A percentile compares a stretch with the other conserved stretches of the same genome.
These are phyloP conservation scores for Chalaropsis thielavioides DNA, from an alignment of 2,329 filamentous ascomycete genomes.

Conservation along the genomic window DNA sequence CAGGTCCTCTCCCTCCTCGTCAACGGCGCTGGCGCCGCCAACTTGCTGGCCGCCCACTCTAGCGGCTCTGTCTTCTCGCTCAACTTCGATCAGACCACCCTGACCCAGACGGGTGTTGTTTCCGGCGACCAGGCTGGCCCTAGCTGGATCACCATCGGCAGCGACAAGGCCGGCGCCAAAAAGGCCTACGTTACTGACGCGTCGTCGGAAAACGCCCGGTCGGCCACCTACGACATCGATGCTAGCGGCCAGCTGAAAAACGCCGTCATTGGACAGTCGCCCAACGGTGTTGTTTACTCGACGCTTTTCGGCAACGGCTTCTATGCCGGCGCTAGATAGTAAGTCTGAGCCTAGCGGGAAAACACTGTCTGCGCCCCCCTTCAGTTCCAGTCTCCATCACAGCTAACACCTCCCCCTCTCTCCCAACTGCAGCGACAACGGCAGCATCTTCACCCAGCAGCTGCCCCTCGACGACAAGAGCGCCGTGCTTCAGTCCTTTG, in stretches of 20 bases:
- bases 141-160: slow-evolving; percentile 19
- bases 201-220: slow-evolving; percentile 24
- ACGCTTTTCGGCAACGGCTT: slow-evolving; percentile 29
- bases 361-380: too few species aligned
- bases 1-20: slow-evolving; percentile 11
- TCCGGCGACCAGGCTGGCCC: slow-evolving; percentile 18
- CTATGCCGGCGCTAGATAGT: slow-evolving; percentile 33
- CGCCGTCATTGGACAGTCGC: slow-evolving; percentile 21
- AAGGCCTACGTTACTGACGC: slow-evolving; percentile 20
- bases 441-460: slow-evolving; percentile 31
- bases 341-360: slow-evolving; percentile 18
- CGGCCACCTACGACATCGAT: slow-evolving; percentile 22
- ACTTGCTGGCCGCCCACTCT: slow-evolving; percentile 20
- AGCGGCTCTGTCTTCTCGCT: slow-evolving; percentile 19
- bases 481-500: slow-evolving; percentile 26
- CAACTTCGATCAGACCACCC: slow-evolving; percentile 9
- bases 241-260: slow-evolving; percentile 24
- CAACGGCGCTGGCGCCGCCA: slow-evolving; percentile 16
- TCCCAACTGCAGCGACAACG: slow-evolving; percentile 25
- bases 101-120: slow-evolving; percentile 17
- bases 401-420: neutral
- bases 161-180: slow-evolving; percentile 1
- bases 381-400: neutral
- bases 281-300: slow-evolving; percentile 29
- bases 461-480: slow-evolving; percentile 26